Evolutionary conservation across 75 land plant genomes (phyloP), one percentile per base, ranked within the genome.

Genomic region (Cryptomeria japonica): DNA sequence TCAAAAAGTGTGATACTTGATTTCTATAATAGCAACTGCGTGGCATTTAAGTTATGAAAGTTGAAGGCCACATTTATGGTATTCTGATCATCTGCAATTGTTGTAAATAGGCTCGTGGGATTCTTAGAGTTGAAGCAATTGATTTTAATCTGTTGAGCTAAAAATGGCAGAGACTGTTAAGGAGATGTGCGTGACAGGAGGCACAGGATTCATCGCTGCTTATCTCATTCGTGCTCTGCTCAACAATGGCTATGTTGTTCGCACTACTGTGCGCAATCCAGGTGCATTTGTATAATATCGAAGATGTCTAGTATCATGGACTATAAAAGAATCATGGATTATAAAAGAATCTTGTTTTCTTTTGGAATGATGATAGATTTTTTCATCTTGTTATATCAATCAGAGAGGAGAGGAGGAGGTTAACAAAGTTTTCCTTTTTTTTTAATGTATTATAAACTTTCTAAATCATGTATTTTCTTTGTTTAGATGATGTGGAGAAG

Each of bases 171-270:
- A 64, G n/a, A 64, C 0, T 8, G 28, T 0, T 22, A 84, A 84
- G 49, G 94, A 92, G 85, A 93, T 92, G 58, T 98, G 99, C 73
- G 97, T 98, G 68, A 96, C 96, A 22, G 99, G 99, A 78, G 99
- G 99, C 49, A 98, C 99, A 13, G 97, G 99, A 14, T 97, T 95
- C 93, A 95, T 98, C 34, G 99, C 95, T 37, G 90, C 97, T 38
- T 90, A 95, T 68, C 88, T 98, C 55, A 91, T 97, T 68, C 92
- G 88, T 84, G 76, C 87, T 4, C 91, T 98, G 83, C 92, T 98
- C 3, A 91, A 93, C 5, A 90, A 87, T 47, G 99, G 97, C 7
- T 92, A 97, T 87, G 39, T 25, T 15, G 99, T 98, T 1, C 89
- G 95, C 14, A 95, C 99, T 34, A 97, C 99, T 0, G 97, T 92